Percentiles rank a stretch among this genome's conserved stretches.
Evolutionary conservation across 2,329 filamentous ascomycete genomes (phyloP).

Genomic region (Pseudocercospora fijiensis): DNA sequence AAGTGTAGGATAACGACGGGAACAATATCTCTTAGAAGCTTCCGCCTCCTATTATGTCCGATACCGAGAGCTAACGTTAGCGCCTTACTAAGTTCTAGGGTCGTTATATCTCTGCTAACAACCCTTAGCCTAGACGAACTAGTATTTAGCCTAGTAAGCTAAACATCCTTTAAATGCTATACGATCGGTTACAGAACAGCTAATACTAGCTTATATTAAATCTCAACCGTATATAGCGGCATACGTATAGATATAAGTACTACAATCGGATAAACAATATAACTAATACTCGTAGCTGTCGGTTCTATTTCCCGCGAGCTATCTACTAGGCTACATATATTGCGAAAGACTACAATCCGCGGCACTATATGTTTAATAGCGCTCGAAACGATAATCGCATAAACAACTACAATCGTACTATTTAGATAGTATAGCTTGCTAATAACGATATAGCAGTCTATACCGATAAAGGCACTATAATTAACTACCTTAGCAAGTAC

Average conservation of each 20-base stretch:
- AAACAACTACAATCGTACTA: not conserved
- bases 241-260: not conserved
- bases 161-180: not conserved
- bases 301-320: not conserved
- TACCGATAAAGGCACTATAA: not conserved
- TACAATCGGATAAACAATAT: not conserved
- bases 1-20: no score
- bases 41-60: no score
- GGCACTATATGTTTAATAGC: not conserved
- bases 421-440: not conserved
- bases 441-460: not conserved
- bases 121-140: not conserved
- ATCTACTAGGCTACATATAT: not conserved
- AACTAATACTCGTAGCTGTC: not conserved
- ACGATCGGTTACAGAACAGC: not conserved
- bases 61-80: not conserved
- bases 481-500: not conserved
- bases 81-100: not conserved
- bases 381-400: not conserved
- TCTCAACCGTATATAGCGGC: not conserved
- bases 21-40: no score
- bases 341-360: not conserved
- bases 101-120: not conserved
- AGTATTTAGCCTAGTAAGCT: not conserved
- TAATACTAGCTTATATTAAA: not conserved